Conservation (phyloP, 2,329 filamentous ascomycete genomes). For the Sclerotinia spermophila region DNA sequence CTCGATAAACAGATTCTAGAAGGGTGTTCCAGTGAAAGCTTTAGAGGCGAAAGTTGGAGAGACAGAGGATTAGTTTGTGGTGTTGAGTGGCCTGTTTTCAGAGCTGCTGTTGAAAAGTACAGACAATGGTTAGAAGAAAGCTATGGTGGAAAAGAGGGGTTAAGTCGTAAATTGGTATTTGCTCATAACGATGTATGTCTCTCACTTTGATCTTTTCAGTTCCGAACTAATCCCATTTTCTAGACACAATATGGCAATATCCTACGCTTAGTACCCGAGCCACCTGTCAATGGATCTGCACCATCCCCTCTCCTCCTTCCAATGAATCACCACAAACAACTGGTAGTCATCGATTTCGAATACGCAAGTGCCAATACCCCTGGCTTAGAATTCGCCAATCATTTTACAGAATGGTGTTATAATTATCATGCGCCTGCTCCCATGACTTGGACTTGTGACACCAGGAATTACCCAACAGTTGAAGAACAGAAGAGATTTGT, state of each 20-base stretch:
- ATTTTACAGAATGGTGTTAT: conserved; percentile 98
- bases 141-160: conserved; percentile 62
- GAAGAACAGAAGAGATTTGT: conserved; percentile 85
- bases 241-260: conserved; percentile 99
- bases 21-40: conserved; percentile 34
- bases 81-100: conserved; percentile 76
- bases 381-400: conserved; percentile 92
- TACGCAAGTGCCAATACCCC: conserved; percentile 87
- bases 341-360: conserved; percentile 97
- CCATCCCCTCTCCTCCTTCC: conserved; percentile 79
- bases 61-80: conserved; percentile 75
- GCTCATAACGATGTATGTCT: conserved; percentile 89
- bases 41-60: conserved; percentile 55
- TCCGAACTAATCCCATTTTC: conserved; percentile 16
- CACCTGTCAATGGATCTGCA: conserved; percentile 39
- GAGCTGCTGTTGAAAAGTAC: conserved; percentile 71
- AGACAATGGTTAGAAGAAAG: conserved; percentile 66
- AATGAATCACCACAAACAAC: conserved; percentile 90
- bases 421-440: conserved; percentile 78
- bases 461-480: conserved; percentile 65
- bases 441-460: conserved; percentile 64
- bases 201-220: not conserved
- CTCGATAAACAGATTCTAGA: conserved; percentile 53
- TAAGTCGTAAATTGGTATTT: conserved; percentile 79
- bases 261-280: conserved; percentile 65